These are phyloP conservation scores for Hibiscus mutabilis DNA, from an alignment of 345 rosid species.

Conservation along the genomic window DNA sequence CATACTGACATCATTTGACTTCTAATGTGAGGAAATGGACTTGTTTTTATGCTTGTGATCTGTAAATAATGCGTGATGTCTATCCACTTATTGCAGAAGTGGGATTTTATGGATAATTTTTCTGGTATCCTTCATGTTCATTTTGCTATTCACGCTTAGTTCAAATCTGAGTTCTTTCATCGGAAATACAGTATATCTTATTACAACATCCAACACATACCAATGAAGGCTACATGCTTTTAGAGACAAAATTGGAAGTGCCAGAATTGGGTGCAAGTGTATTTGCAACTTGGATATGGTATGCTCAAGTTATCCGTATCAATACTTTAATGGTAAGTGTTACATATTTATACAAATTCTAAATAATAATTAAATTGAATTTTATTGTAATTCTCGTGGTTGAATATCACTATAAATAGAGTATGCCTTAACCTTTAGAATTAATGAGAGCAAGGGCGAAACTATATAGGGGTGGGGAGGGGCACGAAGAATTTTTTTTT, in stretches of 20 bases:
- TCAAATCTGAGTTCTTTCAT: neutral
- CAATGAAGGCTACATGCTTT: neutral
- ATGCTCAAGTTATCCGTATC: neutral
- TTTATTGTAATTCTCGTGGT: too few species aligned
- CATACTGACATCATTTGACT: slow-evolving; percentile 1
- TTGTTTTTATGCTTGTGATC: neutral
- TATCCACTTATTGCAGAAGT: neutral
- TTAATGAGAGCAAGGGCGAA: too few species aligned
- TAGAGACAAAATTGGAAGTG: neutral
- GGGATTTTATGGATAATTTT: neutral
- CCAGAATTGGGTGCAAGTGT: neutral
- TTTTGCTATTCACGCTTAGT: too few species aligned
- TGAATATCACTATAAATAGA: too few species aligned
- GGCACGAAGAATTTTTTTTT: too few species aligned
- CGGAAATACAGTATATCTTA: too few species aligned
- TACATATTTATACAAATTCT: too few species aligned
- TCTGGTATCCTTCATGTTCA: too few species aligned
- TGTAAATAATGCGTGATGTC: slow-evolving; percentile 2
- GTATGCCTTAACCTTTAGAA: too few species aligned
- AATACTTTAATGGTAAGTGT: too few species aligned
- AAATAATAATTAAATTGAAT: neutral
- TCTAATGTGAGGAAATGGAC: neutral
- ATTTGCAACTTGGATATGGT: neutral
- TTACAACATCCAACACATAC: too few species aligned
- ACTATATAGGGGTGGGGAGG: too few species aligned